A percentile compares a stretch with the other conserved stretches of the same genome.
Conservation (phyloP, 805 yeast genomes). For the Kregervanrija pseudodelftensis region DNA sequence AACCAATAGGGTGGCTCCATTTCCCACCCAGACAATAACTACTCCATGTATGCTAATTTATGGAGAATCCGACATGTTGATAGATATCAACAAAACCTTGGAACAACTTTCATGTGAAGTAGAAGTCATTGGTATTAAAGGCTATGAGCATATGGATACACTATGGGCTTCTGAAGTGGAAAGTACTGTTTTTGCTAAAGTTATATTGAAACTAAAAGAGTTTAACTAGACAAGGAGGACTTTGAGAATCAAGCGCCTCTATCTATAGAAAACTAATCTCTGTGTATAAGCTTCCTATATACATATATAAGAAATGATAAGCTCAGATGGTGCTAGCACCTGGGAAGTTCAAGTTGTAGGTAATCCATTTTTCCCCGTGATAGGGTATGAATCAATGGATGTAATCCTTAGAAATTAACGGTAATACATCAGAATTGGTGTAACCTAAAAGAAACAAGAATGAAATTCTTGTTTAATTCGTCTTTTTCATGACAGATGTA, state of each 20-base stretch:
- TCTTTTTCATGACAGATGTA: too few species aligned
- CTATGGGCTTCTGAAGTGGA: constrained; percentile 77
- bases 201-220: constrained; percentile 5
- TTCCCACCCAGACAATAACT: constrained; percentile 60
- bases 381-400: too few species aligned
- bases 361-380: too few species aligned
- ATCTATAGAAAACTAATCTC: too few species aligned
- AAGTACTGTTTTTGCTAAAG: constrained; percentile 29
- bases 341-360: too few species aligned
- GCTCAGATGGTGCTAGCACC: too few species aligned
- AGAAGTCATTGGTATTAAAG: constrained; percentile 40
- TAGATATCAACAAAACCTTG: constrained; percentile 75
- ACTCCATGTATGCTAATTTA: constrained; percentile 74
- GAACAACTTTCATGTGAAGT: constrained; percentile 50
- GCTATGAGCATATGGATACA: constrained; percentile 87
- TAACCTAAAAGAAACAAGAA: too few species aligned
- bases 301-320: too few species aligned
- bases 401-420: too few species aligned
- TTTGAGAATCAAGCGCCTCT: neutral
- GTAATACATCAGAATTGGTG: too few species aligned
- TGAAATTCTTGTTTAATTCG: too few species aligned
- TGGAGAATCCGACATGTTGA: constrained; percentile 75
- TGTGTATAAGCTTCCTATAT: too few species aligned
- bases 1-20: constrained; percentile 43
- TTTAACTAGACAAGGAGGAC: neutral